Conservation (phyloP, 2,329 filamentous ascomycete genomes). For the Colletotrichum musicola region DNA sequence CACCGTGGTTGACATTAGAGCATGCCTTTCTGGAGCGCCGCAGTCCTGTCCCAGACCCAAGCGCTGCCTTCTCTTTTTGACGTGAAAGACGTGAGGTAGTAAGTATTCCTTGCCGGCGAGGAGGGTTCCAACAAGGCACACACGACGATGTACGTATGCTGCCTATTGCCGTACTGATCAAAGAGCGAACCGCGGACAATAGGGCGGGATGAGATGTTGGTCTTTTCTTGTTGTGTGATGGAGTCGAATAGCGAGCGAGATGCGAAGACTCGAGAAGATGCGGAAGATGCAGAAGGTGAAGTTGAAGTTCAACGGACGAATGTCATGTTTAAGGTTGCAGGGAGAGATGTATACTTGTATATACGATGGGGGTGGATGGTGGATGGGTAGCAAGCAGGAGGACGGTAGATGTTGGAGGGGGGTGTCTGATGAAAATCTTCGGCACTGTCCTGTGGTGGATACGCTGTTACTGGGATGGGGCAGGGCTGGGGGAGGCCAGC, state of each 20-base stretch:
- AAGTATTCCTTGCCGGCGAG: conserved; percentile 20
- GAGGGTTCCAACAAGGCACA: conserved; percentile 26
- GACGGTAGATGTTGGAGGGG: conserved; percentile 62
- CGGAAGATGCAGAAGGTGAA: conserved; percentile 41
- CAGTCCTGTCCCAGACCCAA: conserved; percentile 38
- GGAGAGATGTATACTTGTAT: conserved; percentile 62
- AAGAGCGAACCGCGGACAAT: background rate
- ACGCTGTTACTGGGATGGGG: conserved; percentile 43
- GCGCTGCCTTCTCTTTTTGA: conserved; percentile 38
- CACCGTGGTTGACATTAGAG: conserved; percentile 71
- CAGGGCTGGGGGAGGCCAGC: conserved; percentile 46
- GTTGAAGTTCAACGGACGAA: conserved; percentile 46
- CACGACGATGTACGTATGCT: conserved; percentile 1
- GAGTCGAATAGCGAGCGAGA: conserved; percentile 19
- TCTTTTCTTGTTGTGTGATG: background rate
- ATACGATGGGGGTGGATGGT: conserved; percentile 46
- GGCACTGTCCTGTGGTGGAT: conserved; percentile 63
- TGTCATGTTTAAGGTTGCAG: conserved; percentile 53
- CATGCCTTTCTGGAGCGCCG: conserved; percentile 55
- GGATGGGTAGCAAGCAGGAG: conserved; percentile 44
- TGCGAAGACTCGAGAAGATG: conserved; percentile 29
- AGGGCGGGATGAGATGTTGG: background rate
- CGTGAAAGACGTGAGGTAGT: conserved; percentile 19
- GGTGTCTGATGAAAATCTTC: conserved; percentile 61
- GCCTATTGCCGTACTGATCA: conserved; percentile 10